Evolutionary conservation across 495 filamentous ascomycete genomes (phyloP), one percentile per base, ranked within the genome.

Genomic region (Niebla homalea): DNA sequence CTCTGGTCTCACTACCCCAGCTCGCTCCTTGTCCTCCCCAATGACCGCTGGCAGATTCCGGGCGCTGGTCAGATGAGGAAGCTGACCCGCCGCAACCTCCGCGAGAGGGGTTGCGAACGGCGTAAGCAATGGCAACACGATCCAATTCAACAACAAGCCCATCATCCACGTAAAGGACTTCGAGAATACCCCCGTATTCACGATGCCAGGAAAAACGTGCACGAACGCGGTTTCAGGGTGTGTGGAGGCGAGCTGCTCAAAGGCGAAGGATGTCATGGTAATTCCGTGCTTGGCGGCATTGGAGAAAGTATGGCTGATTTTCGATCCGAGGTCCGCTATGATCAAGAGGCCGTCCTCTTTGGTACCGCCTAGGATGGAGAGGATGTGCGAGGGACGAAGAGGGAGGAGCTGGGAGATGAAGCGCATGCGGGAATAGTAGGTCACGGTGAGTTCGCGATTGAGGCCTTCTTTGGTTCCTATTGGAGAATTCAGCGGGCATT

Each of bases 181-280:
- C 29, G 44, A 32, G 11, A 47, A 11, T 22, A n/a, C 20, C 44
- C 50, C 39, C 18, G 67, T 67, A 4, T 54, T 48, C 2, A 69
- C 67, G n/a, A 65, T 55, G 2, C 68, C 66, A 0, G 67, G 68
- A 51, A 60, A 71, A 20, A 49, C 57, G 45, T 68, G 67, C 8
- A 68, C 55, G 47, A 71, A 68, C 19, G 55, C 58, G 6, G 67
- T 57, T 0, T 25, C 45, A 0, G 61, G 66, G 18, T 66, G 43
- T 0, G 21, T 16, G 14, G 53, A 48, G 0, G 66, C 62, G 1
- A 71, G 49, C 14, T 63, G 55, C 35, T 68, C 67, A 47, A 69
- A 62, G 40, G 43, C 53, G 16, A 62, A 46, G 1, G 62, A 57
- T 20, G 46, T 60, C 50, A 64, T 57, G 38, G 59, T 60, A 3